phyloP scores from a whole-genome alignment of 1,284 basidiomycete genomes.

The Ustilago shanxiensis region DNA sequence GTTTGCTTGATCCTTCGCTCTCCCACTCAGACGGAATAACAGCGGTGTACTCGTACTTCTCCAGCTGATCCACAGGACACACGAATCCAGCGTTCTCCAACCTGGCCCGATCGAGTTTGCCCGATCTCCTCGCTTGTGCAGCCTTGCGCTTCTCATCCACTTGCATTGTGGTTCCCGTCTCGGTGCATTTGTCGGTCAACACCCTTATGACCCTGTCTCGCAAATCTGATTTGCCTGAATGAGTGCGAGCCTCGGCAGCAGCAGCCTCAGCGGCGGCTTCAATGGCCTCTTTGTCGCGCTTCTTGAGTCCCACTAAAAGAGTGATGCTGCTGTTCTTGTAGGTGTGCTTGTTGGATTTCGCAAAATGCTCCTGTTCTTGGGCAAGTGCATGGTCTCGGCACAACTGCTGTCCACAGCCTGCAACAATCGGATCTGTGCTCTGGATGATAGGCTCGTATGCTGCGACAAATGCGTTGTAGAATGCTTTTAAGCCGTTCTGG shows the following conservation, averaged over 20 bases:
- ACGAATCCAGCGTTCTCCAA: slow-evolving; percentile 51
- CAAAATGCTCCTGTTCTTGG: slow-evolving; percentile 53
- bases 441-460: slow-evolving; percentile 52
- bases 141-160: slow-evolving; percentile 52
- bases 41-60: slow-evolving; percentile 51
- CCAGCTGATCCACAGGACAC: slow-evolving; percentile 53
- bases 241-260: slow-evolving; percentile 10
- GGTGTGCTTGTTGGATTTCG: slow-evolving; percentile 31
- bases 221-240: slow-evolving; percentile 11
- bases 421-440: slow-evolving; percentile 35
- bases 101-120: slow-evolving; percentile 43
- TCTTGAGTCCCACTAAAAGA: slow-evolving; percentile 54
- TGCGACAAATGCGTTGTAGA: slow-evolving; percentile 40
- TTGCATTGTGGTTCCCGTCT: slow-evolving; percentile 52
- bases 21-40: slow-evolving; percentile 49
- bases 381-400: slow-evolving; percentile 42
- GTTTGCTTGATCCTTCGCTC: slow-evolving; percentile 43
- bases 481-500: slow-evolving; percentile 51
- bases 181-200: slow-evolving; percentile 42
- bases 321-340: slow-evolving; percentile 59
- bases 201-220: slow-evolving; percentile 15
- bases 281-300: slow-evolving; percentile 42
- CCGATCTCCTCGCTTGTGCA: slow-evolving; percentile 18
- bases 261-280: slow-evolving; percentile 24
- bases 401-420: slow-evolving; percentile 35